These are phyloP conservation scores for Yamadazyma phyllophila DNA, from an alignment of 805 yeast genomes.

Conservation along the genomic window DNA sequence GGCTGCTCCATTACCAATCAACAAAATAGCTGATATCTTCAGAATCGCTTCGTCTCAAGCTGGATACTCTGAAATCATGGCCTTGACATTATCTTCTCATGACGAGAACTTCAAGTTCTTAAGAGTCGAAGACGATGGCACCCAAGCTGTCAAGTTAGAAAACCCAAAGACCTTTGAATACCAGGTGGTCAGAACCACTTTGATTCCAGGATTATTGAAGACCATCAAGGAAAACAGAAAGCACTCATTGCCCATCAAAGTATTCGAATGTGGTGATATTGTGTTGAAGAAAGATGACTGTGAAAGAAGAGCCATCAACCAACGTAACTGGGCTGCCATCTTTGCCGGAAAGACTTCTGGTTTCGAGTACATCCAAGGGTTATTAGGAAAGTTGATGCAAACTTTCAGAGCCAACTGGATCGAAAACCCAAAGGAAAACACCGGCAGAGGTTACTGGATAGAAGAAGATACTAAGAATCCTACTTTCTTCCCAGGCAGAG, in stretches of 20 bases:
- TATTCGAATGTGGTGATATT: constrained; percentile 94
- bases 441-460: constrained; percentile 80
- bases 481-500: constrained; percentile 95
- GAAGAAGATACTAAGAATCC: constrained; percentile 64
- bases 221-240: constrained; percentile 95
- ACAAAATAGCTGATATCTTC: constrained; percentile 85
- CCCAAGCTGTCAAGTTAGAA: constrained; percentile 83
- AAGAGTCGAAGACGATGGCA: constrained; percentile 67
- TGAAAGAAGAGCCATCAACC: constrained; percentile 89
- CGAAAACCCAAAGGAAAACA: constrained; percentile 49
- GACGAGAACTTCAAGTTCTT: constrained; percentile 93
- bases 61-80: constrained; percentile 95
- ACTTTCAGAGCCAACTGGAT: constrained; percentile 89
- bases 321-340: constrained; percentile 92
- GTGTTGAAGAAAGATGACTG: constrained; percentile 75
- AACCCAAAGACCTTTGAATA: constrained; percentile 97
- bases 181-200: constrained; percentile 94
- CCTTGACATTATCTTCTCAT: constrained; percentile 92
- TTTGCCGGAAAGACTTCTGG: constrained; percentile 95
- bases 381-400: constrained; percentile 92
- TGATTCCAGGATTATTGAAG: constrained; percentile 91
- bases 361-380: constrained; percentile 91
- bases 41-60: constrained; percentile 91
- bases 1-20: constrained; percentile 86
- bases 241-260: constrained; percentile 91